A percentile compares a stretch with the other conserved stretches of the same genome.
Evolutionary conservation across 2,329 filamentous ascomycete species (phyloP).

Genomic region (Cercospora sp.): DNA sequence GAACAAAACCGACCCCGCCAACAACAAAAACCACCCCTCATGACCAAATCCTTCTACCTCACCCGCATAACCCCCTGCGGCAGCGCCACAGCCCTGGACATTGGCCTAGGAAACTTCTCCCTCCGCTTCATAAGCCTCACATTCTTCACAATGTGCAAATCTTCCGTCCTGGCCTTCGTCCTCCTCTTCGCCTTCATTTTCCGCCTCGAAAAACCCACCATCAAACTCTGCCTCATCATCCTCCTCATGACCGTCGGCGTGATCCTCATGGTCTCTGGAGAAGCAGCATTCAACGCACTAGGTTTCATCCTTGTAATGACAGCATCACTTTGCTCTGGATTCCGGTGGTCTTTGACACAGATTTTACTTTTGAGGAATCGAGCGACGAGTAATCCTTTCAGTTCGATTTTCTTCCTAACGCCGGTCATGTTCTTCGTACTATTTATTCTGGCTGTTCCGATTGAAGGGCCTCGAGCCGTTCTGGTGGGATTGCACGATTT

Average conservation of each 20-base stretch:
- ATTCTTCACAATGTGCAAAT: conserved; percentile 99
- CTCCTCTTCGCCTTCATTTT: conserved; percentile 94
- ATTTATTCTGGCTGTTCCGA: conserved; percentile 75
- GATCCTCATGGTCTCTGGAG: conserved; percentile 96
- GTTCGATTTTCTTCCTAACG: conserved; percentile 95
- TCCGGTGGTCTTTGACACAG: conserved; percentile 97
- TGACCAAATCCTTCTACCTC: conserved; percentile 89
- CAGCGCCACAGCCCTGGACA: conserved; percentile 88
- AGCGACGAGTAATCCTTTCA: conserved; percentile 93
- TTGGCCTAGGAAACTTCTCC: conserved; percentile 92
- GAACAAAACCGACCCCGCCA: conserved; percentile 14
- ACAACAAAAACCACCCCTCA: conserved; percentile 57
- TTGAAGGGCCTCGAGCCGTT: conserved; percentile 75
- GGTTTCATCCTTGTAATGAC: conserved; percentile 92
- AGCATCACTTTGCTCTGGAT: conserved; percentile 91
- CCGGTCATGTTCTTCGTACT: conserved; percentile 92
- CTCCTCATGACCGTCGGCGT: conserved; percentile 89
- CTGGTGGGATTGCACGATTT: conserved; percentile 65
- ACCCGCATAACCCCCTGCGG: conserved; percentile 91
- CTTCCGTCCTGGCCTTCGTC: conserved; percentile 90
- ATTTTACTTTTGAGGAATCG: conserved; percentile 92
- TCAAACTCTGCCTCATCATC: conserved; percentile 83
- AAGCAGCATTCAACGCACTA: conserved; percentile 81
- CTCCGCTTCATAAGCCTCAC: conserved; percentile 95
- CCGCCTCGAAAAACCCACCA: conserved; percentile 81